These are phyloP conservation scores for Pochonia chlamydosporia DNA, from an alignment of 2,329 filamentous ascomycete genomes.

Conservation along the genomic window DNA sequence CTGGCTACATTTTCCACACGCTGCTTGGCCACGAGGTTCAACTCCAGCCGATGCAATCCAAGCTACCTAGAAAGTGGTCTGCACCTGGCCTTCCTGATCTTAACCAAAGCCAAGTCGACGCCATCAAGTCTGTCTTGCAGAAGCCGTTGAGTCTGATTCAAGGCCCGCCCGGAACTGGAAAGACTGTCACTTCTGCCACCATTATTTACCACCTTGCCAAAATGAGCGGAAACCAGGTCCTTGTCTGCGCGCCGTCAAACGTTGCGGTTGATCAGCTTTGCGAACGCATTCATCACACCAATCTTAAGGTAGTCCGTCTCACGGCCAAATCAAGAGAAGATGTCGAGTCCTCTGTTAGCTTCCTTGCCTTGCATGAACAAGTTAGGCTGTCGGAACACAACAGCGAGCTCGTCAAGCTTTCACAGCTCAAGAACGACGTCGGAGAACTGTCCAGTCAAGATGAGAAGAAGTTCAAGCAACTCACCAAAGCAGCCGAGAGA, in stretches of 20 bases:
- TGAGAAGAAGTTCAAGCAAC: constrained; percentile 96
- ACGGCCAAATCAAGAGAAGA: constrained; percentile 99
- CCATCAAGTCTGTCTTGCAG: constrained; percentile 90
- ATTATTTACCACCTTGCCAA: constrained; percentile 98
- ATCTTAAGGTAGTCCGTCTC: constrained; percentile 91
- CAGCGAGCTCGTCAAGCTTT: constrained; percentile 84
- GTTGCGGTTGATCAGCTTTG: constrained; percentile 97
- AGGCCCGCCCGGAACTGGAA: constrained; percentile 92
- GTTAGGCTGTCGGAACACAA: constrained; percentile 97
- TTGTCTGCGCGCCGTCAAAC: constrained; percentile 96
- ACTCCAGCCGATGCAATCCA: constrained; percentile 89
- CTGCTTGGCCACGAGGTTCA: constrained; percentile 93
- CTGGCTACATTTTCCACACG: constrained; percentile 97
- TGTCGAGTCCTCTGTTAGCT: constrained; percentile 96
- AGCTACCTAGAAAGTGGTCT: constrained; percentile 93
- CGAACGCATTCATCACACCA: constrained; percentile 90
- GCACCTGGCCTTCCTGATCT: constrained; percentile 90
- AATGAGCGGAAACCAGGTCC: constrained; percentile 87
- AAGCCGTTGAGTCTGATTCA: constrained; percentile 94
- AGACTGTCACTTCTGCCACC: constrained; percentile 96
- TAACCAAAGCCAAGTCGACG: constrained; percentile 92
- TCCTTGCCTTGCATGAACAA: constrained; percentile 92
- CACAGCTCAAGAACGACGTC: constrained; percentile 84
- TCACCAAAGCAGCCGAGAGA: constrained; percentile 87
- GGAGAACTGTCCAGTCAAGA: constrained; percentile 92